A percentile compares a stretch with the other conserved stretches of the same genome.
These are phyloP conservation scores for Jatropha multifida DNA, from an alignment of 441 rosid genomes.

Conservation along the genomic window DNA sequence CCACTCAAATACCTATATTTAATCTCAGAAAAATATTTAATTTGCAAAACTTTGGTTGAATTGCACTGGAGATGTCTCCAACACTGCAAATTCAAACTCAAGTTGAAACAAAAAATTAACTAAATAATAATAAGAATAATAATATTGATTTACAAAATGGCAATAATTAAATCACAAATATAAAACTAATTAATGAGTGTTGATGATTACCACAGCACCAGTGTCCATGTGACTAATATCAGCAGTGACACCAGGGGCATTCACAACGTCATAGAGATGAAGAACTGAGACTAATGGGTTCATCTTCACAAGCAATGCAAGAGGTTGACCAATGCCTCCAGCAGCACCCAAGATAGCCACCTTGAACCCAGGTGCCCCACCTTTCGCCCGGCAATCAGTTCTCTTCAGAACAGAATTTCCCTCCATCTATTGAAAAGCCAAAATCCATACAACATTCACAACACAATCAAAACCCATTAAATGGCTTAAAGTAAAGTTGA, in stretches of 20 bases:
- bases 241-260: slow-evolving; percentile 88
- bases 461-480: background rate
- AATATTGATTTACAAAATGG: background rate
- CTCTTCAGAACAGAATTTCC: slow-evolving; percentile 41
- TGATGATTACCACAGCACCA: slow-evolving; percentile 68
- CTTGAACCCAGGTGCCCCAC: slow-evolving; percentile 76
- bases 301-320: slow-evolving; percentile 86
- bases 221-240: slow-evolving; percentile 97
- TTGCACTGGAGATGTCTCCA: too few relatives aligned
- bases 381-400: slow-evolving; percentile 67
- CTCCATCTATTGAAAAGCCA: slow-evolving; percentile 30
- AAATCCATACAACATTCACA: background rate
- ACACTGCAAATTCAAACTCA: too few relatives aligned
- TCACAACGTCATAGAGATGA: slow-evolving; percentile 94
- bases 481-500: background rate
- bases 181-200: background rate
- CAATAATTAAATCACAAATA: background rate
- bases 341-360: slow-evolving; percentile 93
- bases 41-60: too few relatives aligned
- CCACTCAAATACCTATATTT: background rate
- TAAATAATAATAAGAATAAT: background rate
- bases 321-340: slow-evolving; percentile 92
- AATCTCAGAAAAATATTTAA: too few relatives aligned
- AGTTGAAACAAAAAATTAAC: too few relatives aligned
- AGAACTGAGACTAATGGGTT: slow-evolving; percentile 92